Evolutionary conservation across 1,284 basidiomycete species (phyloP), one percentile per base, ranked within the genome.

Genomic region (Clitocybe nebularis): DNA sequence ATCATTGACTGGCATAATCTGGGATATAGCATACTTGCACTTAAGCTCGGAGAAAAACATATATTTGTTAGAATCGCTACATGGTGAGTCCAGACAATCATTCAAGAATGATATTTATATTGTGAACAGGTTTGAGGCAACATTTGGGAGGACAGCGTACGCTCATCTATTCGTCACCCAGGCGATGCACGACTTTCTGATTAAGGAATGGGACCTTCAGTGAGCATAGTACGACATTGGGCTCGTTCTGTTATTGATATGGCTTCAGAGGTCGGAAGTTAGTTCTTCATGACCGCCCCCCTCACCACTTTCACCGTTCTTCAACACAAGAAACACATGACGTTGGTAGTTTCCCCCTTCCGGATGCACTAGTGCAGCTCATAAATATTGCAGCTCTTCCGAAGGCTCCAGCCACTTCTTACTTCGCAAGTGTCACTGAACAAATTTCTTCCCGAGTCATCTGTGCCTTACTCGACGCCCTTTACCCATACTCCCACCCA

Each of bases 1-100:
- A 87, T 99, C 44, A 95, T 99, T 48, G 96, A 99, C 66, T 99
- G 96, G 96, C 96, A 99, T 62, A 99, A 99, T 61, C 79, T 95
- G 6, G 94, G 93, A 5, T 95, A 93, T 60, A 97, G 86, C 44
- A 93, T 99, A 39, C 76, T 99, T 23, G 89, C 87, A 0, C 67
- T 99, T 46, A 84, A 84, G 49, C 66, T 95, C 5, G 89, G 92
- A 0, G 46, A 69, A 0, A 59, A 64, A 0, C 87, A 91, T 54
- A 62, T 72, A 0, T 73, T 95, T 44, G 92, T 96, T 20, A 74
- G 63, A 42, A 56, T 95, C 9, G 85, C 90, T 0, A 81, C 78
- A 64, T 75, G 74, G 91, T 93, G 52, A 6, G 61, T 32, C 28
- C 10, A 9, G 6, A 38, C 42, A 38, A 20, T 24, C n/a, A 10